Base-by-base conservation (phyloP, 2,329 filamentous ascomycete species). In the Xylaria multiplex region DNA sequence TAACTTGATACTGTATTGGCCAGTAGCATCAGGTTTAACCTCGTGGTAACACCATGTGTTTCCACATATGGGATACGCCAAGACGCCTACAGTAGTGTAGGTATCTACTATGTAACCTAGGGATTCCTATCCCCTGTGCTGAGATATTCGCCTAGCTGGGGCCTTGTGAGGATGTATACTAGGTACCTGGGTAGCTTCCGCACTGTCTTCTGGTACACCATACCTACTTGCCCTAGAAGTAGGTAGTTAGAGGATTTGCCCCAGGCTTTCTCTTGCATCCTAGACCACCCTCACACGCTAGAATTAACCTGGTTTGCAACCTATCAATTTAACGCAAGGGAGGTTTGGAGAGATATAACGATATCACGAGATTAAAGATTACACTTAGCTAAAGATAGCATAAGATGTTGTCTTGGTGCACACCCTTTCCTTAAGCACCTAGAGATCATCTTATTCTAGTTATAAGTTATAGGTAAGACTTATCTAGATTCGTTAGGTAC, bases 131-230 rank as follows among this genome's bases (percentile, higher is more conserved):
- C 45, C 5, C 62, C 56, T 57, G 65, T 69, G 68, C 68, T 69
- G 52, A 69, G n/a, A 69, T 68, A 68, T 69, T 68, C 68, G 62
- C 68, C 45, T 24, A 59, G 50, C 48, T 46, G 46, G 55, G 49
- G 19, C 40, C 27, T 37, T 43, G 53, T 65, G 65, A 64, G 19
- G 56, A 19, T 19, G 27, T 58, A 60, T 62, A 56, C 32, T 27
- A 48, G 11, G 43, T 49, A 16, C 54, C 13, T 7, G 30, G 11
- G 19, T 27, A 40, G 11, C n/a, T 40, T 27, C 16, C 56, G 9
- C 43, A 59, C 56, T 61, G 50, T 45, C n/a, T 6, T 42, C 27
- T 30, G 2, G 19, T 52, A 60, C 62, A 50, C 32, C 56, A 48
- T 48, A 46, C 16, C n/a, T 9, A 22, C 2, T 27, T 27, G 27